Conservation (phyloP, 345 rosid genomes). For the Citrus mangshanensis region DNA sequence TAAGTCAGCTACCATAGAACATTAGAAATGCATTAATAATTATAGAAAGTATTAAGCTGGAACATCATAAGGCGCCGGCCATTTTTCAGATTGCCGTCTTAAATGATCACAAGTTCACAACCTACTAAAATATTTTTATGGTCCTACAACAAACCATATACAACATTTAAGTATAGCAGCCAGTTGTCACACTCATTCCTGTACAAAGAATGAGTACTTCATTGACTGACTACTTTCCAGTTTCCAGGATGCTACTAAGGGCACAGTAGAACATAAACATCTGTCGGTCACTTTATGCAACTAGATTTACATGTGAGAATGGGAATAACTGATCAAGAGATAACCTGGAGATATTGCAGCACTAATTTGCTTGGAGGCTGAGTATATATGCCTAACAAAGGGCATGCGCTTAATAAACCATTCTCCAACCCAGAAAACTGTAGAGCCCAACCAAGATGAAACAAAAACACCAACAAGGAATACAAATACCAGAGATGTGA, state of each 20-base stretch:
- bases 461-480: constrained; percentile 65
- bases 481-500: constrained; percentile 61
- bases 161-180: neutral
- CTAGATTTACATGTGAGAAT: neutral
- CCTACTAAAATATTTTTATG: neutral
- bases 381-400: constrained; percentile 60
- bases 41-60: neutral
- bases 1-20: neutral
- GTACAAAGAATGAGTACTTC: neutral
- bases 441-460: constrained; percentile 67
- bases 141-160: neutral
- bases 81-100: neutral
- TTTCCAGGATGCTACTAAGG: neutral
- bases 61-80: neutral
- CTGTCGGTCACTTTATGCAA: constrained; percentile 7
- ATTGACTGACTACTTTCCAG: neutral
- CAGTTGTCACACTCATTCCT: neutral
- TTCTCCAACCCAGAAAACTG: constrained; percentile 65
- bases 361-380: constrained; percentile 77
- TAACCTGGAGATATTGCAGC: constrained; percentile 74
- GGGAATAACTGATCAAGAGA: neutral
- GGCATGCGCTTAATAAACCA: constrained; percentile 74
- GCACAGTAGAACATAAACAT: constrained; percentile 5
- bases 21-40: neutral
- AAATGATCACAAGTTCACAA: neutral